Base-by-base conservation (phyloP, 164 flowering plant genomes). In the Paratinospora sagittata region DNA sequence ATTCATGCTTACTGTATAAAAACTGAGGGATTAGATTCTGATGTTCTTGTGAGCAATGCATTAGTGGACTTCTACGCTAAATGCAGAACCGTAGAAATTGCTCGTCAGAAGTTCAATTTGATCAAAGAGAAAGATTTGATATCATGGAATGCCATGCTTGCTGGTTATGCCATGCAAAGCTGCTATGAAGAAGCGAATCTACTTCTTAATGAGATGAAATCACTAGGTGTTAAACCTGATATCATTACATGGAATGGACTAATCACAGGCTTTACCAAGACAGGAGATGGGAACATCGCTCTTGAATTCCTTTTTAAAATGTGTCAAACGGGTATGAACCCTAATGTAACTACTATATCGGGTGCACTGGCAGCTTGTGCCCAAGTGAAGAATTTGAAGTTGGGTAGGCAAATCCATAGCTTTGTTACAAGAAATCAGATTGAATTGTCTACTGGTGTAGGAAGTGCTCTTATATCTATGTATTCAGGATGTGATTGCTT, bases 161-260 rank as follows among this genome's bases (percentile, higher is more conserved):
- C n/a, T n/a, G n/a, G n/a, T n/a, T n/a, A n/a, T n/a, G n/a, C n/a
- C n/a, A n/a, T n/a, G n/a, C 83, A 24, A 71, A 75, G 3, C 65
- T 81, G 30, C 68, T 81, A 55, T 81, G 74, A 75, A 9, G 79
- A 76, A 73, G 77, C 77, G 8, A 4, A 61, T 71, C 49, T 77
- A 62, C 84, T 81, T 45, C 77, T 81, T 10, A n/a, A 27, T 49
- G 82, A 73, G 70, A 79, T 82, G 82, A 66, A 77, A 41, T 47
- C 37, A 19, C 72, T 27, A 49, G 80, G 77, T 17, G 67, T 82
- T 64, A 69, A 75, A 45, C 65, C 79, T 13, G 84, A 82, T 23
- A 76, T 77, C 47, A 73, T 79, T 60, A 82, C 80, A 23, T 81
- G 84, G 84, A 81, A 81, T 58, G 84, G 84, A 27, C 61, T 79